phyloP scores from a whole-genome alignment of 2,329 filamentous ascomycete species.

The Pseudogymnoascus sp. region DNA sequence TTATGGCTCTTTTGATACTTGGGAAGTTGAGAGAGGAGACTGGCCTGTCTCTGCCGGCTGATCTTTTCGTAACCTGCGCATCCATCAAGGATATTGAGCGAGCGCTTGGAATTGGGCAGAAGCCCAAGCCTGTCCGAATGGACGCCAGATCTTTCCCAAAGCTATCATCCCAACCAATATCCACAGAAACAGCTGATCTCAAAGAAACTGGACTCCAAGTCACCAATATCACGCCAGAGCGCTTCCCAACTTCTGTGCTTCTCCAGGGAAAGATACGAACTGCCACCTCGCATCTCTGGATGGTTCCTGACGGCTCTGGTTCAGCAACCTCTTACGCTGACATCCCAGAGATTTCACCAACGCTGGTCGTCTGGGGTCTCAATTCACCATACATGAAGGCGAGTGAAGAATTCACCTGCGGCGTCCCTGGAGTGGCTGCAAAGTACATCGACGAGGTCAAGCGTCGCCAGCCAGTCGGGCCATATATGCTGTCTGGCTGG shows the following conservation, averaged over 20 bases:
- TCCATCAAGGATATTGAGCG: slow-evolving; percentile 59
- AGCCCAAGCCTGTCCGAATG: slow-evolving; percentile 19
- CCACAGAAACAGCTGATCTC: slow-evolving; percentile 10
- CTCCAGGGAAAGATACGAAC: slow-evolving; percentile 40
- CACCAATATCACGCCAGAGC: slow-evolving; percentile 33
- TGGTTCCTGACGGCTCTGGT: slow-evolving; percentile 42
- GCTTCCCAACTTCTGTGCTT: slow-evolving; percentile 27
- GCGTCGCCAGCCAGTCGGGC: slow-evolving; percentile 58
- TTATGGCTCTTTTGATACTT: slow-evolving; percentile 49
- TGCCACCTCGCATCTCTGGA: slow-evolving; percentile 35
- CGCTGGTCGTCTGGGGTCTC: slow-evolving; percentile 47
- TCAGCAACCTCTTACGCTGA: slow-evolving; percentile 34
- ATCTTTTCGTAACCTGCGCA: slow-evolving; percentile 53
- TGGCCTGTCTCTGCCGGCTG: slow-evolving; percentile 45
- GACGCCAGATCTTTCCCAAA: slow-evolving; percentile 28
- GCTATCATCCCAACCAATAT: slow-evolving; percentile 1
- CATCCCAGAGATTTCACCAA: slow-evolving; percentile 31
- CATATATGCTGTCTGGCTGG: slow-evolving; percentile 64
- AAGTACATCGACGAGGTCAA: slow-evolving; percentile 64
- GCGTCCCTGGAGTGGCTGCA: slow-evolving; percentile 55
- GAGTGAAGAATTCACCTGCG: slow-evolving; percentile 56
- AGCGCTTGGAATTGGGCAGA: slow-evolving; percentile 44
- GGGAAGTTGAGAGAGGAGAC: slow-evolving; percentile 47
- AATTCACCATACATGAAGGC: slow-evolving; percentile 67
- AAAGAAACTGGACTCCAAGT: slow-evolving; percentile 24